Evolutionary conservation across 164 flowering plant species (phyloP).

Genomic region (Euptelea pleiosperma): DNA sequence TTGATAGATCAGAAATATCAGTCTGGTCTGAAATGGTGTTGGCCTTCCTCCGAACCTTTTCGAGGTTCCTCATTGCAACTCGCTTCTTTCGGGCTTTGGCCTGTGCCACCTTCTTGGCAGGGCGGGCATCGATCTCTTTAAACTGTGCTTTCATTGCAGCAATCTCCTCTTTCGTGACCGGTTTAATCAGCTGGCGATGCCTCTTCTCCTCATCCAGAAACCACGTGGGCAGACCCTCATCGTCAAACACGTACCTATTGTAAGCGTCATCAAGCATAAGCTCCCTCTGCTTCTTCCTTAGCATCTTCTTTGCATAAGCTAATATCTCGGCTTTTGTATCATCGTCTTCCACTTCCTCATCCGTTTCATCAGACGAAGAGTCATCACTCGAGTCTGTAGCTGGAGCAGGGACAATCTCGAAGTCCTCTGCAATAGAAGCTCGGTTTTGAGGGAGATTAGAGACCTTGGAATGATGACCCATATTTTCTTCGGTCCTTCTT

Average conservation of each 20-base stretch:
- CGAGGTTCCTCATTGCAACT: slow-evolving; percentile 69
- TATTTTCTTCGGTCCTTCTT: slow-evolving; percentile 25
- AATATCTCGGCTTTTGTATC: slow-evolving; percentile 70
- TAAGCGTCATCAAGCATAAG: slow-evolving; percentile 82
- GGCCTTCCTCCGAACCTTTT: slow-evolving; percentile 82
- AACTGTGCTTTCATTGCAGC: slow-evolving; percentile 84
- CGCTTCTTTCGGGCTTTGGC: slow-evolving; percentile 92
- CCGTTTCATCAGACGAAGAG: slow-evolving; percentile 63
- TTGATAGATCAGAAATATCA: slow-evolving; percentile 75
- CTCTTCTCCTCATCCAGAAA: slow-evolving; percentile 78
- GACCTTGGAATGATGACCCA: background rate
- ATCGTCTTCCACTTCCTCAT: slow-evolving; percentile 52
- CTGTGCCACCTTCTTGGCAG: slow-evolving; percentile 89
- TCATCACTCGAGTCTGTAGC: slow-evolving; percentile 73
- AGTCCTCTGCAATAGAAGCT: slow-evolving; percentile 44
- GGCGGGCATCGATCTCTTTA: slow-evolving; percentile 86
- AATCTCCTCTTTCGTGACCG: slow-evolving; percentile 85
- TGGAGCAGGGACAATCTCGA: slow-evolving; percentile 87
- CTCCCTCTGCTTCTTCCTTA: slow-evolving; percentile 81
- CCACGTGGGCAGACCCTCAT: slow-evolving; percentile 81
- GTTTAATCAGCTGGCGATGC: slow-evolving; percentile 61
- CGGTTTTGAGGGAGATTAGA: slow-evolving; percentile 9
- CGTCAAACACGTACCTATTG: slow-evolving; percentile 79
- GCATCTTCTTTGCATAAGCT: slow-evolving; percentile 83
- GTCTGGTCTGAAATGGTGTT: slow-evolving; percentile 74